Conservation (phyloP, 2,329 filamentous ascomycete genomes). For the Clonostachys solani region DNA sequence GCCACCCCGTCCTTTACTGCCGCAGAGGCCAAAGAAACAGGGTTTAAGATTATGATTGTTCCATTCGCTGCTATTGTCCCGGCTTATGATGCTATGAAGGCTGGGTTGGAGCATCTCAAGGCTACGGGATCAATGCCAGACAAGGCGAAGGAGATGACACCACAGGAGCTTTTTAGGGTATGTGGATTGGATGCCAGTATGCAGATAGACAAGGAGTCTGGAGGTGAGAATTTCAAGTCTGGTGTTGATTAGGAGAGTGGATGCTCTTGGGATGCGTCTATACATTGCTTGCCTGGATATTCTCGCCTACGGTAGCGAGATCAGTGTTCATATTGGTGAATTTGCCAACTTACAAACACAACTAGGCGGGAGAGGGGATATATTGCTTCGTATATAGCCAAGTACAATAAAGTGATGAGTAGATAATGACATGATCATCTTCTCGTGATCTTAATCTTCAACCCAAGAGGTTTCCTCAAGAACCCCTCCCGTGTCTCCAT, state of each 20-base stretch:
- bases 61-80: conserved; percentile 44
- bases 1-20: conserved; percentile 48
- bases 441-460: conserved; percentile 31
- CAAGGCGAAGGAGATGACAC: conserved; percentile 33
- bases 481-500: conserved; percentile 81
- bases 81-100: conserved; percentile 34
- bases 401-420: no score
- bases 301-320: no score
- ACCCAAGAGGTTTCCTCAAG: conserved; percentile 69
- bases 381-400: no score
- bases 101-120: conserved; percentile 29
- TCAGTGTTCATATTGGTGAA: no score
- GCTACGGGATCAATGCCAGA: conserved; percentile 19
- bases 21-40: conserved; percentile 47
- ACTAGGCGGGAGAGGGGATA: no score
- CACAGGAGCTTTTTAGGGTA: conserved; percentile 42
- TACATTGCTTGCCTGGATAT: no score
- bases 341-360: no score
- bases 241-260: no score
- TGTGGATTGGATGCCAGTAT: conserved; percentile 45
- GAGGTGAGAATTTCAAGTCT: neutral
- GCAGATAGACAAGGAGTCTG: conserved; percentile 32
- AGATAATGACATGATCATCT: neutral
- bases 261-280: no score
- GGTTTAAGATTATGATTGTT: conserved; percentile 56